Evolutionary conservation across 192 early-diverging fungal genomes (phyloP).

Genomic region (Backusella liffmaniae): DNA sequence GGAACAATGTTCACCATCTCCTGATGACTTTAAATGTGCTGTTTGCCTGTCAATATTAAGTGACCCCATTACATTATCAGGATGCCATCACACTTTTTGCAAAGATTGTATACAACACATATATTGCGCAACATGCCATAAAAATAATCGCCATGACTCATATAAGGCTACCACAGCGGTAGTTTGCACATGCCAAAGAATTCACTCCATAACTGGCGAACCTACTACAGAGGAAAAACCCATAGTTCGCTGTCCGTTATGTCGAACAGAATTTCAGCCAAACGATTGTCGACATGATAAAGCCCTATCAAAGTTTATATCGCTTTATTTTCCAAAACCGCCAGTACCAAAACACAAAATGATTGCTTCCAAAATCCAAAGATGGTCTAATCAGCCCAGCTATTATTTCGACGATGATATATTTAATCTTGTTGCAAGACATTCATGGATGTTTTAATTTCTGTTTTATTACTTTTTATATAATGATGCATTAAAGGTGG

Average conservation of each 20-base stretch:
- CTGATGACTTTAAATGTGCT: background rate
- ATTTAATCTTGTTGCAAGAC: background rate
- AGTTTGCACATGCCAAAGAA: conserved; percentile 8
- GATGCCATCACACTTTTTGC: background rate
- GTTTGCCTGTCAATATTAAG: conserved; percentile 4
- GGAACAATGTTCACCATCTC: background rate
- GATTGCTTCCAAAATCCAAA: background rate
- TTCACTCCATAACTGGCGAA: conserved; percentile 6
- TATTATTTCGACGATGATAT: background rate
- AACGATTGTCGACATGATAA: background rate
- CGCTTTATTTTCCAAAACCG: conserved; percentile 7
- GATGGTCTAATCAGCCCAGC: background rate
- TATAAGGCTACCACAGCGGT: background rate
- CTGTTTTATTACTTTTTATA: background rate
- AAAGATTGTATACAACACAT: conserved; percentile 4
- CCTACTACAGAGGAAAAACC: background rate
- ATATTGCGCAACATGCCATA: conserved; percentile 6
- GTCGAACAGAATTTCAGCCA: conserved; percentile 1
- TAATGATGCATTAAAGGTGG: background rate
- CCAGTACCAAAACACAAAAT: background rate
- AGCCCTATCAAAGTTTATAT: background rate
- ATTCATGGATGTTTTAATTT: background rate
- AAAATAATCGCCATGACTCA: too few relatives aligned
- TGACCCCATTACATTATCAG: background rate
- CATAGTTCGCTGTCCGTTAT: background rate